A percentile compares a stretch with the other conserved stretches of the same genome.
phyloP scores from a whole-genome alignment of 352 stramenopile species.

The Phytopythium sindhum region DNA sequence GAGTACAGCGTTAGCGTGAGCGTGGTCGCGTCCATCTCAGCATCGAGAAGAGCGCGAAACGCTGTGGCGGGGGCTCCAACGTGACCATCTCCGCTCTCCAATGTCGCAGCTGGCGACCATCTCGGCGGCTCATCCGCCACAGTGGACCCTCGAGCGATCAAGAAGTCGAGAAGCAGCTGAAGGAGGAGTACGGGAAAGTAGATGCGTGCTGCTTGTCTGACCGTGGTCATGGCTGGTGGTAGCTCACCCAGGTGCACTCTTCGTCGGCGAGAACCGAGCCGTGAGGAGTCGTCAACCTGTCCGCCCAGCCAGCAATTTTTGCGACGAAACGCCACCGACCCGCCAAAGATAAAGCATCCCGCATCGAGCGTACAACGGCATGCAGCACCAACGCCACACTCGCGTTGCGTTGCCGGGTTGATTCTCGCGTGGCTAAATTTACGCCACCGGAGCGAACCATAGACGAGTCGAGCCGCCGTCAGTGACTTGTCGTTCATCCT shows the following conservation, averaged over 20 bases:
- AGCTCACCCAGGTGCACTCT: not conserved
- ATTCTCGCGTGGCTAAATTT: not conserved
- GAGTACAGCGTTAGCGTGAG: slow-evolving; percentile 18
- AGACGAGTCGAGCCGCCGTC: not conserved
- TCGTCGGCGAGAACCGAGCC: not conserved
- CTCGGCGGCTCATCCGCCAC: not conserved
- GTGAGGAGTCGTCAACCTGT: not conserved
- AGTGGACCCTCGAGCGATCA: not conserved
- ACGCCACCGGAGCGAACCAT: not conserved
- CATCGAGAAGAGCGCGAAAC: slow-evolving; percentile 3
- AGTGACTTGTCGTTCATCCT: not conserved
- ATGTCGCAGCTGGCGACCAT: not conserved
- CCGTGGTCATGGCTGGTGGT: not conserved
- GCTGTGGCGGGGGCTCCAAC: not conserved
- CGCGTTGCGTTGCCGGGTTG: not conserved
- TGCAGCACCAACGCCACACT: too few relatives aligned
- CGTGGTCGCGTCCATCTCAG: slow-evolving; percentile 11
- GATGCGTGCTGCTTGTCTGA: not conserved
- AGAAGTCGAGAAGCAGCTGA: not conserved
- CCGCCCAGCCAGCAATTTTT: not conserved
- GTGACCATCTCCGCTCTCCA: not conserved
- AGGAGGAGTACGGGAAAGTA: not conserved
- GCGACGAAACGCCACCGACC: not conserved
- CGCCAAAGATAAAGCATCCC: too few relatives aligned
- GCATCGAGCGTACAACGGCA: too few relatives aligned